These are phyloP conservation scores for Brassica hybrid DNA, from an alignment of 441 rosid species.

Conservation along the genomic window DNA sequence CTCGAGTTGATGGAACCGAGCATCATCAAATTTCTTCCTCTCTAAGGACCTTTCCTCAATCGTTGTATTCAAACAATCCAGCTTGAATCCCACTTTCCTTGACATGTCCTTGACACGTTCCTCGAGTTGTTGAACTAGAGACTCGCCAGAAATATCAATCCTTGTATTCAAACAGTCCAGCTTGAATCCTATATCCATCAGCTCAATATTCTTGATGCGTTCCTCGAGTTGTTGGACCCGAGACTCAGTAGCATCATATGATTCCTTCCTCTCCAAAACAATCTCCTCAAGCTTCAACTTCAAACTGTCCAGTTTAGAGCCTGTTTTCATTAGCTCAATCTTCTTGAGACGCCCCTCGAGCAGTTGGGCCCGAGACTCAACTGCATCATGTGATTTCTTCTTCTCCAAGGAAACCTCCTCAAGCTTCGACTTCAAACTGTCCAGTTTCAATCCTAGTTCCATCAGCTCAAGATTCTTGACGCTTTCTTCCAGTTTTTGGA, in stretches of 20 bases:
- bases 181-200: not conserved
- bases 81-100: not conserved
- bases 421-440: constrained; percentile 17
- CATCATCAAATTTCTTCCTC: not conserved
- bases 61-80: not conserved
- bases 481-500: not conserved
- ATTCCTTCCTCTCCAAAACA: constrained; percentile 2
- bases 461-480: constrained; percentile 17
- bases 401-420: not conserved
- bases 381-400: not conserved
- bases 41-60: not conserved
- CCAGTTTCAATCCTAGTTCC: not conserved
- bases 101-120: constrained; percentile 5
- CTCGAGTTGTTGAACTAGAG: constrained; percentile 10
- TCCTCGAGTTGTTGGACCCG: constrained; percentile 8
- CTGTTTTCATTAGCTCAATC: constrained; percentile 13
- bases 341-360: not conserved
- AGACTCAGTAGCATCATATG: not conserved
- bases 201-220: constrained; percentile 13
- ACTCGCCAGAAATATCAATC: not conserved
- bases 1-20: constrained; percentile 10
- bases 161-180: not conserved
- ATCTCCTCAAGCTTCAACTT: constrained; percentile 20
- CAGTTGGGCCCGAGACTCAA: not conserved
- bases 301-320: not conserved